Conservation (phyloP, 129 eudicot species). For the Artemisia annua region DNA sequence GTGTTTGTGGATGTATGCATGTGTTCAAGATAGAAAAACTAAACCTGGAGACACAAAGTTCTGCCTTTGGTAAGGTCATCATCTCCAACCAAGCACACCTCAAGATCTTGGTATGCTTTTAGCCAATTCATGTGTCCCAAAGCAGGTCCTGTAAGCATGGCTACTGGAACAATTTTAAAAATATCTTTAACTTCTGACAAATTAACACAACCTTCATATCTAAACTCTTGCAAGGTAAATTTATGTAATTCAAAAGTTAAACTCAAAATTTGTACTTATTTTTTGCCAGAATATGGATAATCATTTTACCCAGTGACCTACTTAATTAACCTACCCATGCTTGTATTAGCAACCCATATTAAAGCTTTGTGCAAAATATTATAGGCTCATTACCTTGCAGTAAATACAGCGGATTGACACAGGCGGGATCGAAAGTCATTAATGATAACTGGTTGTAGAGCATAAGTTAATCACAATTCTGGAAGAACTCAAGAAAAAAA, state of each 20-base stretch:
- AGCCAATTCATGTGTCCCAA: slow-evolving; percentile 31
- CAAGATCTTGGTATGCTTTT: slow-evolving; percentile 20
- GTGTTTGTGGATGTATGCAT: too few relatives aligned
- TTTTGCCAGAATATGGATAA: slow-evolving; percentile 9
- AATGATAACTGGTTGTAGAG: slow-evolving; percentile 74
- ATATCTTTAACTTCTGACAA: too few relatives aligned
- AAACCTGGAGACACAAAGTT: slow-evolving; percentile 19
- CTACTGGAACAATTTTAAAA: neutral
- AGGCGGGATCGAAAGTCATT: slow-evolving; percentile 71
- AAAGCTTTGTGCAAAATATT: slow-evolving; percentile 7
- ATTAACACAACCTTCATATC: too few relatives aligned
- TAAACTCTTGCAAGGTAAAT: too few relatives aligned
- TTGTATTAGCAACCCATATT: slow-evolving; percentile 15
- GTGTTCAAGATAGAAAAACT: neutral
- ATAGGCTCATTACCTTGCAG: slow-evolving; percentile 72
- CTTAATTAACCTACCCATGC: neutral
- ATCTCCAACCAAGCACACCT: slow-evolving; percentile 29
- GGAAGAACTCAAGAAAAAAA: neutral
- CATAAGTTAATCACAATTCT: slow-evolving; percentile 27
- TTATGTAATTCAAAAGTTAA: too few relatives aligned
- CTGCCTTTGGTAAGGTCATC: slow-evolving; percentile 24
- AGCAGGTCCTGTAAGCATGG: slow-evolving; percentile 17
- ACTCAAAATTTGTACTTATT: too few relatives aligned
- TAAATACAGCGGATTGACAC: slow-evolving; percentile 95
- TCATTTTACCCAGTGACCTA: neutral